phyloP scores from a whole-genome alignment of 495 filamentous ascomycete species.

The Penicillium verhagenii region DNA sequence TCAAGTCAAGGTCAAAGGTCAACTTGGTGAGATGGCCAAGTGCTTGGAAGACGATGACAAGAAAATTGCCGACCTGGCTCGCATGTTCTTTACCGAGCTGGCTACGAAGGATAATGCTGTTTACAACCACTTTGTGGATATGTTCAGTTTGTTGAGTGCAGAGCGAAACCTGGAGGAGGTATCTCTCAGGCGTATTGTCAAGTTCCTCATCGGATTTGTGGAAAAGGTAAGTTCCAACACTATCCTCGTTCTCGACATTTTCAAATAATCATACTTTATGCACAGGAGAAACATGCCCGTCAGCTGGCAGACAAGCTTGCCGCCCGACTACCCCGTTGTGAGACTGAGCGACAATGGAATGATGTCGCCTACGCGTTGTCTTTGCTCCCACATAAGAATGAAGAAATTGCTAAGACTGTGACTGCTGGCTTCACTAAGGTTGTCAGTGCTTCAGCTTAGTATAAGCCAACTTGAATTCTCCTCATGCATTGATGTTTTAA shows the following conservation, averaged over 20 bases:
- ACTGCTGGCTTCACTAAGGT: conserved; percentile 78
- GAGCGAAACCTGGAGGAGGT: conserved; percentile 81
- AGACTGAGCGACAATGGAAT: conserved; percentile 93
- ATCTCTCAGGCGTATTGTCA: conserved; percentile 76
- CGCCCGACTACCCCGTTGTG: conserved; percentile 79
- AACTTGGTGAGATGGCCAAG: conserved; percentile 98
- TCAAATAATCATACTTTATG: conserved; percentile 6
- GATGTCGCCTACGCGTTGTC: conserved; percentile 92
- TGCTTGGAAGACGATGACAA: conserved; percentile 95
- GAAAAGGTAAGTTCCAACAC: conserved; percentile 76
- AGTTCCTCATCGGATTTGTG: conserved; percentile 91
- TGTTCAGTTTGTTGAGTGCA: conserved; percentile 90
- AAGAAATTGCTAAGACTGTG: conserved; percentile 87
- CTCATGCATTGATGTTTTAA: conserved; percentile 19
- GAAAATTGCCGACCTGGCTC: conserved; percentile 84
- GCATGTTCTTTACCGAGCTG: conserved; percentile 98
- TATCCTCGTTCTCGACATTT: not conserved
- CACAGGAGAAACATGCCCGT: conserved; percentile 94
- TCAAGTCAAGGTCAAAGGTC: conserved; percentile 99
- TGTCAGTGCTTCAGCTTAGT: conserved; percentile 63
- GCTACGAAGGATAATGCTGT: conserved; percentile 98
- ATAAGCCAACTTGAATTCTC: not conserved
- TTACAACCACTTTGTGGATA: conserved; percentile 99
- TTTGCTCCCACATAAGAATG: conserved; percentile 92
- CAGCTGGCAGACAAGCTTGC: conserved; percentile 93